Conservation (phyloP, 208 protist genomes). For the Leishmania turanica region DNA sequence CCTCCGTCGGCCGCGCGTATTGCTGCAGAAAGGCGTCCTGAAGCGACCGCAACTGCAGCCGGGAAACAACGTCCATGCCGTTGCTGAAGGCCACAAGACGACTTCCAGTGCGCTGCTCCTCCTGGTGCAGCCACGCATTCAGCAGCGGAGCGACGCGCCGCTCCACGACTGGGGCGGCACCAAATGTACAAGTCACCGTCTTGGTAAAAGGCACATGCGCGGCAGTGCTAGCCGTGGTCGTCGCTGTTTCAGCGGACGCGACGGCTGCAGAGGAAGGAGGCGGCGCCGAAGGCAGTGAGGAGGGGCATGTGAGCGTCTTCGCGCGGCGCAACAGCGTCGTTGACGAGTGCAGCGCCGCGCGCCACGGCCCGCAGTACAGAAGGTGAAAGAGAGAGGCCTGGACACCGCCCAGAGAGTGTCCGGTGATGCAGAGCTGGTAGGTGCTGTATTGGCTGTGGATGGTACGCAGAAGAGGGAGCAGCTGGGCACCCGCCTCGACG, state of each 20-base stretch:
- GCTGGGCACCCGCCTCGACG: slow-evolving; percentile 34
- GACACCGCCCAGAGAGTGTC: slow-evolving; percentile 83
- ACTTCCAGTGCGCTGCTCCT: slow-evolving; percentile 39
- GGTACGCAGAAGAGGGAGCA: slow-evolving; percentile 43
- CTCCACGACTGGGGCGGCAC: slow-evolving; percentile 67
- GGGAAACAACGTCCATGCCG: slow-evolving; percentile 59
- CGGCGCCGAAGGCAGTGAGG: slow-evolving; percentile 2
- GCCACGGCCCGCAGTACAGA: slow-evolving; percentile 44
- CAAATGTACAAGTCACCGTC: slow-evolving; percentile 57
- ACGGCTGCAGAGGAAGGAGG: background rate
- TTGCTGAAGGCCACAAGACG: slow-evolving; percentile 57
- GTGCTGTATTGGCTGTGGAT: slow-evolving; percentile 51
- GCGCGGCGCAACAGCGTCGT: slow-evolving; percentile 22
- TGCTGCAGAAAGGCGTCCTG: slow-evolving; percentile 28
- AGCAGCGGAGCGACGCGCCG: slow-evolving; percentile 22
- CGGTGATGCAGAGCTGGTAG: slow-evolving; percentile 75
- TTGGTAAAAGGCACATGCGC: slow-evolving; percentile 25
- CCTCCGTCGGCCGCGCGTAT: slow-evolving; percentile 7
- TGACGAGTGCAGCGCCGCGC: slow-evolving; percentile 10
- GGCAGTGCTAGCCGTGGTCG: background rate
- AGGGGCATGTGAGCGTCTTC: slow-evolving; percentile 4
- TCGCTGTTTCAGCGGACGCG: background rate
- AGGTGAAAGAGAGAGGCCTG: slow-evolving; percentile 81
- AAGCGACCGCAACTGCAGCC: slow-evolving; percentile 65
- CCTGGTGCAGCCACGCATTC: slow-evolving; percentile 28